Evolutionary conservation across 73 alveolate genomes (phyloP), one percentile per base, ranked within the genome.

Genomic region (Stentor roeselii): DNA sequence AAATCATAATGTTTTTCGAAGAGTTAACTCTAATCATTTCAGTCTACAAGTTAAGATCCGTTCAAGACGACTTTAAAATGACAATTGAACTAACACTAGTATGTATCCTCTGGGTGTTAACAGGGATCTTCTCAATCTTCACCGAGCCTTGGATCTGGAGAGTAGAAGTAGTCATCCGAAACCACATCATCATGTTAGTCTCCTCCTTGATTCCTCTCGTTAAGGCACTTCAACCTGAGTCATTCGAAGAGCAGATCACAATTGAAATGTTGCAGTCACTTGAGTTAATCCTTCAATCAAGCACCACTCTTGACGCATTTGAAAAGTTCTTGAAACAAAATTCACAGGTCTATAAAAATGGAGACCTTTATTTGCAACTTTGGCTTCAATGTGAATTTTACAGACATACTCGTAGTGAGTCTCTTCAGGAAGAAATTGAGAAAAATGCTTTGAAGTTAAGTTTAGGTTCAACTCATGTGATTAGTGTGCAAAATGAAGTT

Each of bases 371-470:
- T 67, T 67, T 67, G 2, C 80, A 67, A 32, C n/a, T 67, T 67
- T 67, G 80, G 80, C 80, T 67, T 67, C 21, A 67, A 32, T 67
- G 80, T 67, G 80, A 67, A 40, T 67, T 27, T 67, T 67, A 30
- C 37, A 67, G 37, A 32, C 37, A 67, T 67, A 30, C 80, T n/a
- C 27, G 34, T 30, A 67, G 14, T 30, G 80, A 67, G 2, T 14
- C 14, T 15, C n/a, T 67, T 32, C 3, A 0, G 34, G 34, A 67
- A 21, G 80, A 67, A 30, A 32, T 32, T 11, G 41, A 27, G 1
- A 34, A 21, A 0, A 21, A 36, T 27, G 80, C 80, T 14, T 30
- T 21, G 34, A 67, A n/a, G 21, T 67, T 67, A 2, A n/a, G 37
- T 21, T 32, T n/a, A 1, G 50, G 34, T 67, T 1, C 15, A 0